Conservation (phyloP, 352 stramenopile genomes). For the Phytopythium kandeliae region DNA sequence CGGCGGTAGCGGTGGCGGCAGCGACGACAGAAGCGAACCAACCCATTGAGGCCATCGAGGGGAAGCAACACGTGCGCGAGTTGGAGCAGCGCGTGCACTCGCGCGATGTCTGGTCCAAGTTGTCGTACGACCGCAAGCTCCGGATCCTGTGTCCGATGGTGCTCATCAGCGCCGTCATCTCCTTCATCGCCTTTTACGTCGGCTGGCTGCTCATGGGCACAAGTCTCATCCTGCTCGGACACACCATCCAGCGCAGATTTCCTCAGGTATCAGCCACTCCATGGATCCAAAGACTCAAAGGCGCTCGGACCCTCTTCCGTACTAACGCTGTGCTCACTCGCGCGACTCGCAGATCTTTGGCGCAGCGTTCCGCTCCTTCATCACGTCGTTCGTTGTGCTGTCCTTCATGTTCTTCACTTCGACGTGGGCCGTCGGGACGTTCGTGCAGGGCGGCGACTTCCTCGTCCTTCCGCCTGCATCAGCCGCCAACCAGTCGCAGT, state of each 20-base stretch:
- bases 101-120: slow-evolving; percentile 77
- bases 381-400: slow-evolving; percentile 77
- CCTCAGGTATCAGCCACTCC: slow-evolving; percentile 33
- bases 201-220: slow-evolving; percentile 83
- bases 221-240: slow-evolving; percentile 68
- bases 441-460: slow-evolving; percentile 82
- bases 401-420: slow-evolving; percentile 88
- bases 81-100: slow-evolving; percentile 34
- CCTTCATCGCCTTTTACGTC: slow-evolving; percentile 71
- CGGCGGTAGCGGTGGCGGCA: neutral
- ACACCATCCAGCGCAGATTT: slow-evolving; percentile 80
- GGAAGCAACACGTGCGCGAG: slow-evolving; percentile 43
- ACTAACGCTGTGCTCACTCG: neutral
- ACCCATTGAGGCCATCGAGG: slow-evolving; percentile 50
- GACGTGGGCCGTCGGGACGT: slow-evolving; percentile 82
- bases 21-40: slow-evolving; percentile 42
- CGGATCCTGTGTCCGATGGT: slow-evolving; percentile 64
- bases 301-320: no score
- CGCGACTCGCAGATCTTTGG: slow-evolving; percentile 66
- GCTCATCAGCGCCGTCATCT: slow-evolving; percentile 76
- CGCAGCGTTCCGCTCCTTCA: slow-evolving; percentile 82
- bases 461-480: slow-evolving; percentile 55
- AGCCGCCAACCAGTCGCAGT: slow-evolving; percentile 8
- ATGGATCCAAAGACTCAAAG: no score
- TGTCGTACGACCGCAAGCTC: slow-evolving; percentile 63